Evolutionary conservation across 176 grass and related monocot species (phyloP).

Genomic region (Carex parvula): DNA sequence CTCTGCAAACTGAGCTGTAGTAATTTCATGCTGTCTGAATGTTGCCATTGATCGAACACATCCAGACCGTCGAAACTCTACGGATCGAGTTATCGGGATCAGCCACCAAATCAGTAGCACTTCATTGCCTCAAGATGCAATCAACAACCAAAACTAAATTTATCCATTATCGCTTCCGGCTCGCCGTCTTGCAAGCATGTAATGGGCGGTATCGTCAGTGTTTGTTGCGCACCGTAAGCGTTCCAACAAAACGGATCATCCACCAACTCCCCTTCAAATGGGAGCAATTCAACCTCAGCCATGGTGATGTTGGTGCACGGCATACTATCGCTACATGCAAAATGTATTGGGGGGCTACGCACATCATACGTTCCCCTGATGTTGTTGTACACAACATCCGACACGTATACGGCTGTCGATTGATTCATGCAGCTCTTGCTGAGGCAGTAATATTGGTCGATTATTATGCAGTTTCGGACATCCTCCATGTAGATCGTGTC

Average conservation of each 20-base stretch:
- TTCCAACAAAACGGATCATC: slow-evolving; percentile 94
- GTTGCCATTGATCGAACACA: background rate
- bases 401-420: slow-evolving; percentile 67
- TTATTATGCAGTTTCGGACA: slow-evolving; percentile 88
- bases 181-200: slow-evolving; percentile 61
- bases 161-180: slow-evolving; percentile 44
- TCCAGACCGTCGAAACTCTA: background rate
- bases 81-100: slow-evolving; percentile 21
- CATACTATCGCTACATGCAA: slow-evolving; percentile 84
- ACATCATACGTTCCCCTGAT: slow-evolving; percentile 68
- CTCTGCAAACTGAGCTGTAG: slow-evolving; percentile 22
- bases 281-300: slow-evolving; percentile 80
- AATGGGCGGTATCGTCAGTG: slow-evolving; percentile 69
- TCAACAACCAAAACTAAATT: slow-evolving; percentile 1
- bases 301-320: slow-evolving; percentile 97
- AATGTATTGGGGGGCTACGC: slow-evolving; percentile 72
- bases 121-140: background rate
- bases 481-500: slow-evolving; percentile 59
- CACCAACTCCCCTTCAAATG: slow-evolving; percentile 53
- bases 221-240: slow-evolving; percentile 61
- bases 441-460: slow-evolving; percentile 88
- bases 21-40: background rate
- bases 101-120: background rate
- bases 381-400: slow-evolving; percentile 66
- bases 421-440: slow-evolving; percentile 80